A percentile compares a stretch with the other conserved stretches of the same genome.
These are phyloP conservation scores for Auxenochlorella pyrenoidosa DNA, from an alignment of 139 green algal species.

Conservation along the genomic window DNA sequence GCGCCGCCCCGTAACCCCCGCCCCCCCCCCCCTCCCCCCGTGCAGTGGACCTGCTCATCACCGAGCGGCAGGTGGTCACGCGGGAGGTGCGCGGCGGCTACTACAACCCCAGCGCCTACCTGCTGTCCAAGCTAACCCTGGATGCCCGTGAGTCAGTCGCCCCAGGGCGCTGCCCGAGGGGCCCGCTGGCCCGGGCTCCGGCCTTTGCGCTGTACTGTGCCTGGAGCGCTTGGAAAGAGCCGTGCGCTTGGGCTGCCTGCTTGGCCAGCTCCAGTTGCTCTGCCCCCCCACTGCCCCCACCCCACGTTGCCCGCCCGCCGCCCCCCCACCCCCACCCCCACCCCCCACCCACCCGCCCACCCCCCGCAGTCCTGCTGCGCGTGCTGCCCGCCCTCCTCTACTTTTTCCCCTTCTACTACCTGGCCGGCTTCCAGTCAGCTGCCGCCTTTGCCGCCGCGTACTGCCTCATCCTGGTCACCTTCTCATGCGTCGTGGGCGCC, in stretches of 20 bases:
- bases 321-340: no score
- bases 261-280: neutral
- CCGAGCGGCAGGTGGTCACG: constrained; percentile 70
- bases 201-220: no score
- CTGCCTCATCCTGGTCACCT: constrained; percentile 54
- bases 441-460: constrained; percentile 49
- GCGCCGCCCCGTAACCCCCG: no score
- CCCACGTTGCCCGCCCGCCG: neutral
- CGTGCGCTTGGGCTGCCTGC: neutral
- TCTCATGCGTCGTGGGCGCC: constrained; percentile 59
- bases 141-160: constrained; percentile 55
- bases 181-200: no score
- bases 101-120: constrained; percentile 72
- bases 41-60: constrained; percentile 48
- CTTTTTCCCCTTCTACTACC: constrained; percentile 77
- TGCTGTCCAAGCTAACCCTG: constrained; percentile 71
- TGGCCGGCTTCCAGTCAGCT: constrained; percentile 48
- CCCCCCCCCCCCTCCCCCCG: neutral
- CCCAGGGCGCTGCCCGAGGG: no score
- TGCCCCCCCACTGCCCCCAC: no score
- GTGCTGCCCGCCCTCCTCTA: constrained; percentile 72
- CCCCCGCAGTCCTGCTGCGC: constrained; percentile 73
- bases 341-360: no score
- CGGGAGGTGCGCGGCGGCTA: constrained; percentile 60
- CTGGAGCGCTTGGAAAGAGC: no score